A percentile compares a stretch with the other conserved stretches of the same genome.
These are phyloP conservation scores for Xylaria sp. DNA, from an alignment of 2,329 filamentous ascomycete species.

Conservation along the genomic window DNA sequence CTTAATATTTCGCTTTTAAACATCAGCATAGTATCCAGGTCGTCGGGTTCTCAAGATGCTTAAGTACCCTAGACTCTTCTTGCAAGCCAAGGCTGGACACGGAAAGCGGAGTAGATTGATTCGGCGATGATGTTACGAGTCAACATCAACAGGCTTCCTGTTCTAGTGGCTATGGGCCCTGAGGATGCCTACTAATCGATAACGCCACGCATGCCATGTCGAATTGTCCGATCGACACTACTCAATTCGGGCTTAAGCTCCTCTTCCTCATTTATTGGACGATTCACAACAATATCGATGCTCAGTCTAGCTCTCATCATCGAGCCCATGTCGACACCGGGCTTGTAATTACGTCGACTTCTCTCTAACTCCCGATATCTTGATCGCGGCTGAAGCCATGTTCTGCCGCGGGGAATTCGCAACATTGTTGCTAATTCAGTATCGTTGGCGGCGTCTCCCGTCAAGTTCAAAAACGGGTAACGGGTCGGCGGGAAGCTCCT, in stretches of 20 bases:
- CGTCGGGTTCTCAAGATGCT: no score
- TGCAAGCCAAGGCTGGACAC: no score
- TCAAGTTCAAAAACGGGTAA: conserved; percentile 23
- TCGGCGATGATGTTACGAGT: no score
- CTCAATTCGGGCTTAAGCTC: neutral
- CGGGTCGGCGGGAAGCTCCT: conserved; percentile 12
- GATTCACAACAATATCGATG: neutral
- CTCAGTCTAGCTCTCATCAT: neutral
- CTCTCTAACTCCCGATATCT: no score
- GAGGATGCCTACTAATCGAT: neutral
- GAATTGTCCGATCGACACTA: neutral
- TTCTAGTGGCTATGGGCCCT: no score
- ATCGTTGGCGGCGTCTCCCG: neutral
- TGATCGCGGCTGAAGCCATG: neutral
- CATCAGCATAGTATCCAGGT: no score
- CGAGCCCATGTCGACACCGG: neutral
- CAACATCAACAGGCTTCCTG: no score
- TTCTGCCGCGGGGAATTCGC: neutral
- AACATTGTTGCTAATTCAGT: neutral
- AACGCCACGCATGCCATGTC: neutral
- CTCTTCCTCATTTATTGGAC: neutral
- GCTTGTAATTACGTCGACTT: neutral
- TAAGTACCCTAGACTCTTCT: no score
- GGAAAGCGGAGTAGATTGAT: no score
- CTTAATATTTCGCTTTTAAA: no score